Evolutionary conservation across 176 grass and related monocot genomes (phyloP), one percentile per base, ranked within the genome.

Genomic region (Elymus sibiricus): DNA sequence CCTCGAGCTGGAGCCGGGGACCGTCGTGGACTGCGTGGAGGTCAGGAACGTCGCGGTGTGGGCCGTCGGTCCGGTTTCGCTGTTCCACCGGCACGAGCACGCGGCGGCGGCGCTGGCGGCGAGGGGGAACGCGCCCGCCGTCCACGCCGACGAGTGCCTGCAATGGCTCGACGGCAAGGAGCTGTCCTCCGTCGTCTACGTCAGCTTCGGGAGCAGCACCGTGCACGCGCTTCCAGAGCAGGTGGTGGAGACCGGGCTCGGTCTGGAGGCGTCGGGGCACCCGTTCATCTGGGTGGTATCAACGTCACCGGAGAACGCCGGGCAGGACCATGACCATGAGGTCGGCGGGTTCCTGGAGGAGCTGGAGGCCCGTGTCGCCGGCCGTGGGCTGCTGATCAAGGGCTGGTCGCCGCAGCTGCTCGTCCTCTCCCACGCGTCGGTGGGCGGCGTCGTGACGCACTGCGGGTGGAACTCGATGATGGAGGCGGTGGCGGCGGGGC

Each of bases 391-490:
- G 28, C 14, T 93, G 34, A 49, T 96, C 35, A 61, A 26, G 11
- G 91, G 84, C 0, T 93, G 91, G 94, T 87, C 87, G 17, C 94
- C 92, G 55, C 94, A 97, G 84, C 63, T 84, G 64, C 42, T 84
- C 64, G 87, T 94, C 69, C 89, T 97, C 32, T 90, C 88, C 0
- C 95, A 97, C 74, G 61, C 15, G 7, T 84, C 86, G 0, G 81
- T 74, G 2, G 92, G 88, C 21, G 67, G 86, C 4, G 94, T 94
- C 66, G 80, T 94, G 61, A 94, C 88, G 26, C 95, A 97, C 86
- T 92, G 90, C 38, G 94, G 91, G 66, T 97, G 95, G 94, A 97
- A 97, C 84, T 92, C 88, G 3, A 92, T 92, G 4, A 82, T 38
- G 28, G 16, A 68, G 31, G 16, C 64, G 28, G 38, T 42, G 10